These are phyloP conservation scores for Zygosaccharomyces pseudobailii DNA, from an alignment of 1,139 yeast species.

Conservation along the genomic window DNA sequence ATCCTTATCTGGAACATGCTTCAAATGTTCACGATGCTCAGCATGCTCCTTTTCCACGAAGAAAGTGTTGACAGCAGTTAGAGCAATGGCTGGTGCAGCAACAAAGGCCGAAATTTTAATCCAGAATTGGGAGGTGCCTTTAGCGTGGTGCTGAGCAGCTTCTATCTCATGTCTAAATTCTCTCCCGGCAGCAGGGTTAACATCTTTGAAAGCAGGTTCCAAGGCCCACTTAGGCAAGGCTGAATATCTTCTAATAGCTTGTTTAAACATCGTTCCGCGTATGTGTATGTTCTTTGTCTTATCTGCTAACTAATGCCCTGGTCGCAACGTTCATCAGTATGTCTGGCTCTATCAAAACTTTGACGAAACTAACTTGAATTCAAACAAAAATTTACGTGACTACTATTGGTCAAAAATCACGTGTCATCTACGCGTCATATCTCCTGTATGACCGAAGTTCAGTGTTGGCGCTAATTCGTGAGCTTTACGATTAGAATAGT, in stretches of 20 bases:
- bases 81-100: conserved; percentile 75
- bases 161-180: conserved; percentile 45
- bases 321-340: too few relatives aligned
- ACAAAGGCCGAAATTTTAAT: conserved; percentile 72
- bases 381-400: background rate
- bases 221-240: conserved; percentile 29
- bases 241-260: conserved; percentile 29
- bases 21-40: conserved; percentile 78
- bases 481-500: too few relatives aligned
- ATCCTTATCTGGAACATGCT: conserved; percentile 76
- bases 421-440: too few relatives aligned
- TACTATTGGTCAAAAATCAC: conserved; percentile 16
- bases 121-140: conserved; percentile 74
- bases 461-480: background rate
- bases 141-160: conserved; percentile 76
- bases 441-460: background rate
- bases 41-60: conserved; percentile 83
- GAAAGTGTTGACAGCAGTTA: conserved; percentile 75
- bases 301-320: background rate
- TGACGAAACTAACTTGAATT: background rate
- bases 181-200: conserved; percentile 50
- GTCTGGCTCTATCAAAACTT: background rate
- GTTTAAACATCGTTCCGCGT: conserved; percentile 22
- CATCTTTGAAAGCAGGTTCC: conserved; percentile 35
- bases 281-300: too few relatives aligned